phyloP scores from a whole-genome alignment of 1,284 basidiomycete genomes.

The Cryptococcus deneoformans region DNA sequence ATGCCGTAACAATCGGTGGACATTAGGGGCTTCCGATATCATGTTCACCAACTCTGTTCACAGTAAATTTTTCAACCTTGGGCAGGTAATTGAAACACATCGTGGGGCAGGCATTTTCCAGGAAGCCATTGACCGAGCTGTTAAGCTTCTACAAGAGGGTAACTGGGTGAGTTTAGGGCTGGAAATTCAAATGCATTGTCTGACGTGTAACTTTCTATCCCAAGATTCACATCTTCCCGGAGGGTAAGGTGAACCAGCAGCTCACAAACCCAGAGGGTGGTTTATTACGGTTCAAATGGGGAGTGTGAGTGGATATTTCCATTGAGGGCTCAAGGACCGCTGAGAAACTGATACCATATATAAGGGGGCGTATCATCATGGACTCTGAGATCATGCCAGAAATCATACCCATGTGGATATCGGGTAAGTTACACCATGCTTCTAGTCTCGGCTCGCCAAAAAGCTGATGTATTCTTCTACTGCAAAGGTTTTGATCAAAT shows the following conservation, averaged over 20 bases:
- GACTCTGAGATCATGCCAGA: conserved; percentile 67
- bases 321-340: background rate
- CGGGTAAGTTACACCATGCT: conserved; percentile 53
- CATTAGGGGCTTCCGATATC: conserved; percentile 74
- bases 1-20: conserved; percentile 45
- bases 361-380: conserved; percentile 78
- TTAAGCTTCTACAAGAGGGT: conserved; percentile 72
- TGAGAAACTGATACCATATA: background rate
- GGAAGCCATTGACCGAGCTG: conserved; percentile 75
- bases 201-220: background rate
- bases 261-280: conserved; percentile 56
- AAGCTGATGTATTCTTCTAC: background rate
- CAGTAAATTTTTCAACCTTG: conserved; percentile 79
- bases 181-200: background rate
- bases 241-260: conserved; percentile 86
- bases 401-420: conserved; percentile 94
- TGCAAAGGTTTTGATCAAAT: conserved; percentile 74
- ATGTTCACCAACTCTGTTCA: conserved; percentile 90
- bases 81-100: conserved; percentile 92
- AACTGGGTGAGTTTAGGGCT: conserved; percentile 65
- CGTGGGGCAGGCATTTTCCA: conserved; percentile 89
- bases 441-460: background rate
- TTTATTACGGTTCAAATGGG: conserved; percentile 92
- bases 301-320: conserved; percentile 63
- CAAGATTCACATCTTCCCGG: conserved; percentile 89